These are phyloP conservation scores for Pyricularia sp. DNA, from an alignment of 2,329 filamentous ascomycete genomes.

Conservation along the genomic window DNA sequence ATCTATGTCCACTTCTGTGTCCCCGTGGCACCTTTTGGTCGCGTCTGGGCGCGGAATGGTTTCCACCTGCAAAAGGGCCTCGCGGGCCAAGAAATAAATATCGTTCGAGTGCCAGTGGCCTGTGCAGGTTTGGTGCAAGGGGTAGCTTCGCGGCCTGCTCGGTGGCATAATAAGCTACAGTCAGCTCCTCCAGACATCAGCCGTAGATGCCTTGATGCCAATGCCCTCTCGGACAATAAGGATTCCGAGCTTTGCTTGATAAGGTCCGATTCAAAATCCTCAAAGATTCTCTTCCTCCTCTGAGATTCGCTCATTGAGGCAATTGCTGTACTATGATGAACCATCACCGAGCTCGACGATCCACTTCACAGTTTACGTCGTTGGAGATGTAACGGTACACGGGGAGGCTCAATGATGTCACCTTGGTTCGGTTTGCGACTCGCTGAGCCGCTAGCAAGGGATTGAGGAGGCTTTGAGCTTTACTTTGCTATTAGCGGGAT, in stretches of 20 bases:
- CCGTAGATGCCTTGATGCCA: background rate
- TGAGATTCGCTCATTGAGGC: too few species aligned
- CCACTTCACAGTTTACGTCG: background rate
- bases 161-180: background rate
- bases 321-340: background rate
- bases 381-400: background rate
- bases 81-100: background rate
- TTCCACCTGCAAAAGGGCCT: background rate
- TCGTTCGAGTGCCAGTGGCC: background rate
- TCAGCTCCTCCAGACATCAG: background rate
- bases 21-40: background rate
- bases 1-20: background rate
- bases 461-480: background rate
- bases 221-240: background rate
- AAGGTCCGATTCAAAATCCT: background rate
- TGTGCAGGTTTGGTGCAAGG: background rate
- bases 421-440: background rate
- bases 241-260: background rate
- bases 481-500: background rate
- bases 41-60: background rate
- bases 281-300: too few species aligned
- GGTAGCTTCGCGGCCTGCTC: background rate
- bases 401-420: background rate
- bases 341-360: background rate
- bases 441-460: background rate